These are phyloP conservation scores for Trichophyton verrucosum DNA, from an alignment of 2,329 filamentous ascomycete species.

Conservation along the genomic window DNA sequence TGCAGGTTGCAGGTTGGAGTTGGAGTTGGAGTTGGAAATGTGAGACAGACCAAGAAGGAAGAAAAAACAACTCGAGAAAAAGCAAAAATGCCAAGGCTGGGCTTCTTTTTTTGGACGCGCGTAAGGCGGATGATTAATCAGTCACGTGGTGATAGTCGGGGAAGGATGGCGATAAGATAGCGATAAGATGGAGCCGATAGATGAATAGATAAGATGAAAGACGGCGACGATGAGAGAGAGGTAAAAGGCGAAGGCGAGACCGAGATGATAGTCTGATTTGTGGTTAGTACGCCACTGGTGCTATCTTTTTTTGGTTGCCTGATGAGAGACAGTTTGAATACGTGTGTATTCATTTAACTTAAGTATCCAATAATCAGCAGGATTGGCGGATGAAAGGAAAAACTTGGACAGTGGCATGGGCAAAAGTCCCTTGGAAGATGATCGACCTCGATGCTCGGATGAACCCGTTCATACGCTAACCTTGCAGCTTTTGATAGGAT, in stretches of 20 bases:
- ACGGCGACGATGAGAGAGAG: too few species aligned
- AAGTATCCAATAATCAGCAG: not conserved
- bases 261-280: not conserved
- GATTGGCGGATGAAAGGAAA: not conserved
- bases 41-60: slow-evolving; percentile 7
- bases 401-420: not conserved
- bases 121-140: not conserved
- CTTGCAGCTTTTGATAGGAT: not conserved
- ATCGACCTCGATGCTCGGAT: not conserved
- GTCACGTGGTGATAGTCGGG: not conserved
- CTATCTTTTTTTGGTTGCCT: not conserved
- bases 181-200: too few species aligned
- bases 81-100: slow-evolving; percentile 15
- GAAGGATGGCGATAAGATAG: too few species aligned
- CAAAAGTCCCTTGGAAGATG: not conserved
- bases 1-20: not conserved
- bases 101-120: not conserved
- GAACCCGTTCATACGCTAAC: not conserved
- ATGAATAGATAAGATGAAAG: too few species aligned
- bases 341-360: not conserved
- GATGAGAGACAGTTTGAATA: not conserved
- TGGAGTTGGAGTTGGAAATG: not conserved
- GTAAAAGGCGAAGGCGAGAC: not conserved
- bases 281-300: not conserved
- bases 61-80: slow-evolving; percentile 8